Conservation (phyloP, 129 eudicot genomes). For the Lonicera japonica region DNA sequence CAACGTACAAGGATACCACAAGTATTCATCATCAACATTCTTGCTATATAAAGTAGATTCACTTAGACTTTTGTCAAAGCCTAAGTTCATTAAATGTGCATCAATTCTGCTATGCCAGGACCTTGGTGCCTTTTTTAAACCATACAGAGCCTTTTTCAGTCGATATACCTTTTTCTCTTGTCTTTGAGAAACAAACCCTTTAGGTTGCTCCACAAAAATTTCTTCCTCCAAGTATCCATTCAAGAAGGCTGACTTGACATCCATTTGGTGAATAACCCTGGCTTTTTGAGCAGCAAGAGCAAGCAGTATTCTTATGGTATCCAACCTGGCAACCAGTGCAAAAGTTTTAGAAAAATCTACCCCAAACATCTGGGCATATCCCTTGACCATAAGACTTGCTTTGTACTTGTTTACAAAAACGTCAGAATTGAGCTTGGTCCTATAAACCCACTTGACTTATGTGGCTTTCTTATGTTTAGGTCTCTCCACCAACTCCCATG, state of each 20-base stretch:
- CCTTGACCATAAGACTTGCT: slow-evolving; percentile 1
- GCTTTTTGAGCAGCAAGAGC: slow-evolving; percentile 3
- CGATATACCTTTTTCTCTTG: slow-evolving; percentile 1
- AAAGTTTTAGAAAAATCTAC: no score
- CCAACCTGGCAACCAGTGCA: slow-evolving; percentile 10
- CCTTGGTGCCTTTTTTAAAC: slow-evolving; percentile 10
- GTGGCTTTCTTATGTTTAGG: slow-evolving; percentile 4
- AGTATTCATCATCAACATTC: background rate
- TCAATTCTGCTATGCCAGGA: slow-evolving; percentile 5
- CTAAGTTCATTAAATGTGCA: background rate
- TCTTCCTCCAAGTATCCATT: no score
- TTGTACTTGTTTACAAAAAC: slow-evolving; percentile 4
- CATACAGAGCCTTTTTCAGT: slow-evolving; percentile 9
- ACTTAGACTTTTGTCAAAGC: background rate
- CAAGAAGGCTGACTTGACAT: no score
- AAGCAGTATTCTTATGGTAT: background rate
- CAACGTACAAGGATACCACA: background rate
- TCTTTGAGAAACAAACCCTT: no score
- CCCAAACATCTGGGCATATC: background rate
- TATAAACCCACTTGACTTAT: slow-evolving; percentile 10
- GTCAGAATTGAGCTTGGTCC: background rate
- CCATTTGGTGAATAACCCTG: background rate
- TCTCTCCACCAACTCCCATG: no score
- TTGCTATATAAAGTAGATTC: background rate
- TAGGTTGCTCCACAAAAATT: no score